Conservation (phyloP, 306 rosid genomes). For the Castanea mollissima region DNA sequence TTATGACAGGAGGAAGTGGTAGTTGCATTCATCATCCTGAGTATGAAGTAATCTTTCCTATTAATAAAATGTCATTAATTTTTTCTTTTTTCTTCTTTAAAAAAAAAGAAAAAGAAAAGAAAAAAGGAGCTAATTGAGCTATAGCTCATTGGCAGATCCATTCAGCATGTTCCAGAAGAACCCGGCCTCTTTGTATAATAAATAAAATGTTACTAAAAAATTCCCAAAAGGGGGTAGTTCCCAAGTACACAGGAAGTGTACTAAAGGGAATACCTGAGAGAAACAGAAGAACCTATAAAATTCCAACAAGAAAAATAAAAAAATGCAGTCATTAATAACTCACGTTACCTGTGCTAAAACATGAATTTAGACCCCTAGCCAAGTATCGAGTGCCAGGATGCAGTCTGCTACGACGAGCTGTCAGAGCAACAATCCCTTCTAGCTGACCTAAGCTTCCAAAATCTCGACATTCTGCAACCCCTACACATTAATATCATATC, state of each 20-base stretch:
- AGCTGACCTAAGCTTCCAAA: constrained; percentile 91
- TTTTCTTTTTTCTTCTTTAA: too few relatives aligned
- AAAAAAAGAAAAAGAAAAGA: too few relatives aligned
- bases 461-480: constrained; percentile 94
- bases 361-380: constrained; percentile 97
- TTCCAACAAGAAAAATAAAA: not conserved
- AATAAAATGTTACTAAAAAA: not conserved
- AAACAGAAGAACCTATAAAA: not conserved
- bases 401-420: constrained; percentile 95
- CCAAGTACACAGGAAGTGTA: not conserved
- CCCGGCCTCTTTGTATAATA: not conserved
- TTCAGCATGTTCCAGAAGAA: not conserved
- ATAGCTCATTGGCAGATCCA: not conserved
- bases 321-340: constrained; percentile 1
- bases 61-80: too few relatives aligned
- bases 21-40: too few relatives aligned
- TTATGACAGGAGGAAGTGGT: too few relatives aligned
- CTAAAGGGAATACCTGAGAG: not conserved
- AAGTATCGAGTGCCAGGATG: constrained; percentile 99
- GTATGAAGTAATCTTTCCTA: too few relatives aligned
- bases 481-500: constrained; percentile 67
- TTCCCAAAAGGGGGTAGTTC: not conserved
- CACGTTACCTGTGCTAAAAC: constrained; percentile 84
- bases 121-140: too few relatives aligned
- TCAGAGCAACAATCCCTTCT: constrained; percentile 85